Conservation (phyloP, 768 basidiomycete species). For the Filobasidium floriforme region DNA sequence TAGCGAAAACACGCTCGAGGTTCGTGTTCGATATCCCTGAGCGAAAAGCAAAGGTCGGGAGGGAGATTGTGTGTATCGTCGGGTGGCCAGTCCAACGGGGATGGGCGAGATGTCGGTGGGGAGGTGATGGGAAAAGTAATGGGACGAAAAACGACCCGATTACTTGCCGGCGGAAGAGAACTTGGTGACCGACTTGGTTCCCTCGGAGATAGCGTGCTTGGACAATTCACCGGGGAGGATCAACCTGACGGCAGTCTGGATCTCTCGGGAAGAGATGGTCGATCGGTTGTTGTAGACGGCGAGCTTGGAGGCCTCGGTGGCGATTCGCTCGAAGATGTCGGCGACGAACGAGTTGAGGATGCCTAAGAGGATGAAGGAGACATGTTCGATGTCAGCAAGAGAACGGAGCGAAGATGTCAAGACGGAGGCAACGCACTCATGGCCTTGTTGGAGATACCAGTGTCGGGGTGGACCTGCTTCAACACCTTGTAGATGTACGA, state of each 20-base stretch:
- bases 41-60: constrained; percentile 2
- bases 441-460: constrained; percentile 64
- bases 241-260: constrained; percentile 91
- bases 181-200: constrained; percentile 85
- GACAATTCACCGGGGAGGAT: constrained; percentile 94
- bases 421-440: constrained; percentile 51
- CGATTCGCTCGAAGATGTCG: constrained; percentile 60
- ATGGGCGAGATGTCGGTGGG: not conserved
- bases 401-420: constrained; percentile 6
- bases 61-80: not conserved
- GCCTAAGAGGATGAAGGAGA: not conserved
- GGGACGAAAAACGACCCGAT: constrained; percentile 1
- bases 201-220: constrained; percentile 90
- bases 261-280: constrained; percentile 96
- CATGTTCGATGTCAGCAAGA: constrained; percentile 36
- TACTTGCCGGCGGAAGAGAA: constrained; percentile 46
- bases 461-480: constrained; percentile 82
- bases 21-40: not conserved
- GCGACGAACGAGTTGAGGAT: constrained; percentile 95
- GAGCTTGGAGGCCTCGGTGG: constrained; percentile 56
- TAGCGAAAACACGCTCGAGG: too few relatives aligned
- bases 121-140: not conserved
- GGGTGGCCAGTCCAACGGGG: constrained; percentile 1
- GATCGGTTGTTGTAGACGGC: constrained; percentile 98
- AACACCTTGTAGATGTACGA: constrained; percentile 82